Base-by-base conservation (phyloP, 1,284 basidiomycete species). In the Hemileia vastatrix region DNA sequence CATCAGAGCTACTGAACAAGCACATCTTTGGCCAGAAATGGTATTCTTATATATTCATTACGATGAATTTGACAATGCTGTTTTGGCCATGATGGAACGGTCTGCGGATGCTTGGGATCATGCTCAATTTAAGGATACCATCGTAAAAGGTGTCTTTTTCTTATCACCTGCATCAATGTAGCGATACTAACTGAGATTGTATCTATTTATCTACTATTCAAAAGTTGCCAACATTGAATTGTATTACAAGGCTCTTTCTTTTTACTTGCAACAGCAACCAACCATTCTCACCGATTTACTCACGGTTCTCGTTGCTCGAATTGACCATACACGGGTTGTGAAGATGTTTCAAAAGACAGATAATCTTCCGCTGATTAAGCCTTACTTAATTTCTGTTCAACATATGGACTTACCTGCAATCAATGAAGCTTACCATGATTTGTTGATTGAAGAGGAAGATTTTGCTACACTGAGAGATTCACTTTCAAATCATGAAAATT, bases 31-130 rank as follows among this genome's bases (percentile, higher is more conserved):
- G 94, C 69, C 91, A n/a, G 95, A 98, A 76, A 83, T 97, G 18
- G 94, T 98, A 51, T 98, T 93, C 83, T 79, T 97, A 57, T 97
- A 97, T 79, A 86, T 96, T 79, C 95, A 95, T 78, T 98, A 98
- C 74, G 94, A 95, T 75, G 87, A 91, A 81, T 76, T 72, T 84
- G 91, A 95, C 76, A 95, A 95, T 72, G 91, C 92, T n/a, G 88
- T 90, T 36, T 80, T 95, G 67, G 89, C 91, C 2, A 97, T 96
- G 88, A 97, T 98, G 77, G 95, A 99, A 77, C 87, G 92, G 52
- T 88, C 94, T 1, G 83, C 90, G 24, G 92, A 96, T 77, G 91
- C 92, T 60, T 98, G 93, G 93, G 93, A 99, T 67, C 94, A 98
- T 79, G 94, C 91, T 73, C 92, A 96, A 77, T 98, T 98, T 85